phyloP scores from a whole-genome alignment of 2,329 filamentous ascomycete species.

The Phaeosphaeriaceae sp. region DNA sequence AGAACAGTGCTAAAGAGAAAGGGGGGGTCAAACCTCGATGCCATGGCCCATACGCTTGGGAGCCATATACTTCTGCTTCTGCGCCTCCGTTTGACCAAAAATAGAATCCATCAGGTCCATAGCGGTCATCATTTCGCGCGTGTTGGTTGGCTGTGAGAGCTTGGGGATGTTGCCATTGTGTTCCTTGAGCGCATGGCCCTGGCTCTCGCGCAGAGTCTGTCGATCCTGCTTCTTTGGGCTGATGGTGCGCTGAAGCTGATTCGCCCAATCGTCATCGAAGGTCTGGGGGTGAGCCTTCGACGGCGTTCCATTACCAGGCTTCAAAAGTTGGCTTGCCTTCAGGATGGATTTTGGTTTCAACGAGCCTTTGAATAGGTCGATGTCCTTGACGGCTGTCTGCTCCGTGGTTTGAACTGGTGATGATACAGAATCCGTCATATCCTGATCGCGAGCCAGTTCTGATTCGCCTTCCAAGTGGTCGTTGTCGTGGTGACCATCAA shows the following conservation, averaged over 20 bases:
- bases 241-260: conserved; percentile 91
- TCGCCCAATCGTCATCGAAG: conserved; percentile 86
- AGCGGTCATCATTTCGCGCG: conserved; percentile 78
- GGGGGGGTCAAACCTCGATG: conserved; percentile 85
- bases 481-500: conserved; percentile 67
- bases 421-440: conserved; percentile 80
- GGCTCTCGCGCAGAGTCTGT: conserved; percentile 71
- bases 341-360: conserved; percentile 57
- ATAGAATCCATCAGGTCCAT: conserved; percentile 97
- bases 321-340: conserved; percentile 48
- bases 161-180: conserved; percentile 46
- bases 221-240: conserved; percentile 93
- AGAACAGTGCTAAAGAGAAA: conserved; percentile 43
- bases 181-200: conserved; percentile 64
- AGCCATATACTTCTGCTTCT: conserved; percentile 54
- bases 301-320: conserved; percentile 56
- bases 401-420: conserved; percentile 78
- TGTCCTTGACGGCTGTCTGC: conserved; percentile 59
- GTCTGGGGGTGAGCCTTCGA: conserved; percentile 58
- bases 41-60: conserved; percentile 64
- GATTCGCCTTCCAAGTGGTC: conserved; percentile 69
- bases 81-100: conserved; percentile 70
- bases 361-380: conserved; percentile 38
- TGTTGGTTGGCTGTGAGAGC: conserved; percentile 38
- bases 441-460: conserved; percentile 73